phyloP scores from a whole-genome alignment of 2,329 filamentous ascomycete genomes.

The Cladosporium cucumerinum region DNA sequence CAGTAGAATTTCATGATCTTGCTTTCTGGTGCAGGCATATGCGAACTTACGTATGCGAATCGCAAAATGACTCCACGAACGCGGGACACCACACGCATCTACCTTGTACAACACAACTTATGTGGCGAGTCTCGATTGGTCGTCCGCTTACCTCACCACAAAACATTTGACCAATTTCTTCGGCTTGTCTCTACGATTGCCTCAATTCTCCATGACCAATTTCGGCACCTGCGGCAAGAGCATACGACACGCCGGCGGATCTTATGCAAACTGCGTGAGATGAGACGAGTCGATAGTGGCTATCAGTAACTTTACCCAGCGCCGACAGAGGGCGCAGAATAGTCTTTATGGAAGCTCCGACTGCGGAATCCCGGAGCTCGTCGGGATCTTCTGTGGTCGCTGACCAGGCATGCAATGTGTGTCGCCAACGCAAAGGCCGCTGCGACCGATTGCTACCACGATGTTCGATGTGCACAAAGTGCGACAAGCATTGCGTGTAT shows the following conservation, averaged over 20 bases:
- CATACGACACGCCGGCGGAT: not conserved
- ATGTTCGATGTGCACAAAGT: constrained; percentile 40
- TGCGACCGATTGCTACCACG: constrained; percentile 37
- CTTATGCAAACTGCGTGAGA: not conserved
- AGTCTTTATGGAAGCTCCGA: not conserved
- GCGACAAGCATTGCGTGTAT: constrained; percentile 47
- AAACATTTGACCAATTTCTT: not conserved
- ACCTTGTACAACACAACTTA: not conserved
- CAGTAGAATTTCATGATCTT: not conserved
- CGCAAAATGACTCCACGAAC: not conserved
- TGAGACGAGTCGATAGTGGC: not conserved
- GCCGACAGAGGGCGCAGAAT: not conserved
- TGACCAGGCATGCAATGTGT: constrained; percentile 30
- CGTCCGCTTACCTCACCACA: not conserved
- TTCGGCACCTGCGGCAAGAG: not conserved
- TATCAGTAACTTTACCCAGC: not conserved
- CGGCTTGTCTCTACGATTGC: not conserved
- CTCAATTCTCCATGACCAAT: not conserved
- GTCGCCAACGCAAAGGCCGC: constrained; percentile 26
- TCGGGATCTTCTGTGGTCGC: not conserved
- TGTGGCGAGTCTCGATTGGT: not conserved
- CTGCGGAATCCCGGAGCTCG: not conserved
- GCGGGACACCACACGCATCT: not conserved
- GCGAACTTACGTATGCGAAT: not conserved
- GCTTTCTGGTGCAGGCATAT: not conserved